Evolutionary conservation across 2,329 filamentous ascomycete species (phyloP), one percentile per base, ranked within the genome.

Genomic region (Aureobasidium lini): DNA sequence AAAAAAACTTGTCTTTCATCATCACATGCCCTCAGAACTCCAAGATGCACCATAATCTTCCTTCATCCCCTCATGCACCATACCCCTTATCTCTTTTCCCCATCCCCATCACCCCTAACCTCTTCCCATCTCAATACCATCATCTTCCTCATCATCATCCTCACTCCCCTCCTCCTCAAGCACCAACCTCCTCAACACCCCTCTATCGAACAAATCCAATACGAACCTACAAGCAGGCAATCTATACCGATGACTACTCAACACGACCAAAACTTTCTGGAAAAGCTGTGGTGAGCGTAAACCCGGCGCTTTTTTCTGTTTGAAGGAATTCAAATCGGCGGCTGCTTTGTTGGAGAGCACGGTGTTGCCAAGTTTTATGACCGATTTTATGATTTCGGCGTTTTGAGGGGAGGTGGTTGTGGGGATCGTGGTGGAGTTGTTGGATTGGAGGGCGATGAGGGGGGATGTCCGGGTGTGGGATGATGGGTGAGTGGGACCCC

Each of bases 131-230:
- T 37, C 23, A 4, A 37, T 11, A 9, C 23, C 47, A 4, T 13
- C 46, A 4, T 34, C 16, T 23, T 28, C 15, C 9, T 52, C 49
- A 23, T 37, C 46, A 29, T 44, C 46, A 6, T 36, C 37, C 2
- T 50, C 57, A 13, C 37, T 40, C 16, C 70, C 73, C 18, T 88
- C 87, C 66, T 89, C 87, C 54, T 88, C 86, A 60, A 95, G 85
- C 11, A 99, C 88, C 62, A 96, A 89, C 64, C 84, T 84, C 63
- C 91, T 81, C 74, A 97, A 80, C 44, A 97, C 89, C 61, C 84
- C 86, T 74, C 93, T 94, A 68, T 97, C 93, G 68, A 99, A 99
- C 23, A 99, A 76, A 70, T 97, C 94, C 61, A 97, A 86, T 37
- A 96, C 88, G 74, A 96, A 92, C 47, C 93, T 86, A 62, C 93